Conservation (phyloP, 345 rosid genomes). For the Eucalyptus melliodora region DNA sequence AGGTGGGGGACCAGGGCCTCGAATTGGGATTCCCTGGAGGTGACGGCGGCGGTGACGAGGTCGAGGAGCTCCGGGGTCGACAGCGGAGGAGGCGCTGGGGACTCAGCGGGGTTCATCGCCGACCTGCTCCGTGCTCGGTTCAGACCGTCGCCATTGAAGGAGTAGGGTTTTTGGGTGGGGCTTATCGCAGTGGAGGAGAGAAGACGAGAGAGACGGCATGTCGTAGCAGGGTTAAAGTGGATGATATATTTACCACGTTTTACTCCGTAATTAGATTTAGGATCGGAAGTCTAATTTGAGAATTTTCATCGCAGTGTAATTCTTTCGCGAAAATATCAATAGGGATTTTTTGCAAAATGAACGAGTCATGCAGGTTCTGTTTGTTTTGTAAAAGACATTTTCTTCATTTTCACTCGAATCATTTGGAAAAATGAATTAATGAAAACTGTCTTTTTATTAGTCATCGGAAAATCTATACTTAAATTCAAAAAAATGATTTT, state of each 20-base stretch:
- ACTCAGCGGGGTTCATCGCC: not conserved
- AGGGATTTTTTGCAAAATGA: not conserved
- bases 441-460: too few relatives aligned
- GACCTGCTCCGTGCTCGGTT: not conserved
- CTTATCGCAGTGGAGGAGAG: not conserved
- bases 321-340: too few relatives aligned
- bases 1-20: constrained; percentile 37
- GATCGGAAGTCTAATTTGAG: not conserved
- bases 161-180: not conserved
- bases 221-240: not conserved
- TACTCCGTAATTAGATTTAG: not conserved
- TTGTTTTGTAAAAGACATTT: accelerated
- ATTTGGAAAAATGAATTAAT: too few relatives aligned
- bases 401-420: too few relatives aligned
- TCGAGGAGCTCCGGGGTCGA: not conserved
- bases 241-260: not conserved
- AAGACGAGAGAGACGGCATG: not conserved
- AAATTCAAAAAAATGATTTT: too few relatives aligned
- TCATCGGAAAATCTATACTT: accelerated
- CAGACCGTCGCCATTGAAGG: not conserved
- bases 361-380: accelerated
- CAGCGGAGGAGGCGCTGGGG: not conserved
- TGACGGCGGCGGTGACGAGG: constrained; percentile 21
- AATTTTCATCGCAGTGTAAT: not conserved
- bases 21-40: constrained; percentile 8